Base-by-base conservation (phyloP, 164 flowering plant species). In the Euptelea pleiosperma region DNA sequence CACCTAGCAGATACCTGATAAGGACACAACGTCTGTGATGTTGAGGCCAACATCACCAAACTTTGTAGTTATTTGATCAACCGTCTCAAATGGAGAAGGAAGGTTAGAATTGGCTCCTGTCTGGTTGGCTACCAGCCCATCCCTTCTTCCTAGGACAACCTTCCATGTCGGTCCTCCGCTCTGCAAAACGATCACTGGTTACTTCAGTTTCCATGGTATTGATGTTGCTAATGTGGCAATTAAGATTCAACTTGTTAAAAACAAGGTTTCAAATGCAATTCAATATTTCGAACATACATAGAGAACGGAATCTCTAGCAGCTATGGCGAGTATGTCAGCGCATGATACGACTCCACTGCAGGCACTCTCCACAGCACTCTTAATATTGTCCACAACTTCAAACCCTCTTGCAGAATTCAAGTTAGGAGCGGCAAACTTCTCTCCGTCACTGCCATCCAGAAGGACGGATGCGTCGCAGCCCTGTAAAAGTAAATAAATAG, bases 401-500 rank as follows among this genome's bases (percentile, higher is more conserved):
- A 64, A 89, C 46, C 94, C 96, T 73, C 89, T 77, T 0, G 76
- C 88, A 0, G 91, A 86, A 61, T 83, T 83, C n/a, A 65, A 2
- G 63, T 88, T 86, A 1, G 87, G 75, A 0, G n/a, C 2, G 0
- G 95, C 86, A 49, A 55, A 65, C 61, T 89, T 89, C 81, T 89
- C 96, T 3, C 84, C 59, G 1, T 73, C 74, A 28, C 45, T 72
- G 52, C 82, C 91, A 51, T 88, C 98, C 70, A 88, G 55, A 58
- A 88, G 65, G 33, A 91, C 6, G 0, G 94, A 91, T 31, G 55
- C 98, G 56, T 88, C 98, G 50, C 96, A 91, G 2, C 98, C 96
- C 96, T 88, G 61, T 1, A 44, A 19, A 26, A 48, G 46, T 3
- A 33, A 7, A 21, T 35, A 16, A 15, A 21, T 3, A 43, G 18